Evolutionary conservation across 108 stramenopile genomes (phyloP).

Genomic region (Cyclotella baltica): DNA sequence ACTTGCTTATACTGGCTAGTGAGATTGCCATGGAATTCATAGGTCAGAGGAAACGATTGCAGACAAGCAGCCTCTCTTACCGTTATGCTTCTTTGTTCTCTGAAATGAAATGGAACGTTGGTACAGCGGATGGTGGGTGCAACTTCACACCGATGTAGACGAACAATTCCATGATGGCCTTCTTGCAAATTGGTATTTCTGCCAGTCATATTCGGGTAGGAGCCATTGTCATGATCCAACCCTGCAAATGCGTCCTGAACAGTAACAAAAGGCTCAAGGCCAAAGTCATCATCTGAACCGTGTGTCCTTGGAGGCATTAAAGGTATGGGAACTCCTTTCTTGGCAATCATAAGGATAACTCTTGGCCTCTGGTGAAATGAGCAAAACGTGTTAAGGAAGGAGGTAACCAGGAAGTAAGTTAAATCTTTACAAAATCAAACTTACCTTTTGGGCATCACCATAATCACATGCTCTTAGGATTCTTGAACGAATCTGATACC

Average conservation of each 20-base stretch:
- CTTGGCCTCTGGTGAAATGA: slow-evolving; percentile 31
- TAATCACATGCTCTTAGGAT: slow-evolving; percentile 49
- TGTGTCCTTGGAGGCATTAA: slow-evolving; percentile 40
- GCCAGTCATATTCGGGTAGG: slow-evolving; percentile 31
- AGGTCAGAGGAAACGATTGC: slow-evolving; percentile 48
- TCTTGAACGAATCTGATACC: slow-evolving; percentile 47
- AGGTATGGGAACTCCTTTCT: slow-evolving; percentile 33
- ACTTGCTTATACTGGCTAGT: slow-evolving; percentile 54
- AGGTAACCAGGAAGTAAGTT: too few species aligned
- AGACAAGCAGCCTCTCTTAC: slow-evolving; percentile 51
- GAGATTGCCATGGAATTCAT: slow-evolving; percentile 42
- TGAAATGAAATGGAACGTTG: slow-evolving; percentile 34
- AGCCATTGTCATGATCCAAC: slow-evolving; percentile 10
- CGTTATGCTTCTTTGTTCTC: slow-evolving; percentile 42
- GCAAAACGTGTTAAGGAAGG: too few species aligned
- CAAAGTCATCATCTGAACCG: slow-evolving; percentile 18
- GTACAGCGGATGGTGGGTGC: slow-evolving; percentile 42
- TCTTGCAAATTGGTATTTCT: slow-evolving; percentile 17
- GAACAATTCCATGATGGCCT: slow-evolving; percentile 35
- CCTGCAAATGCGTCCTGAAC: slow-evolving; percentile 35
- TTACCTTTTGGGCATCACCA: slow-evolving; percentile 50
- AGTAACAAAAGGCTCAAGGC: slow-evolving; percentile 38
- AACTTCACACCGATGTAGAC: slow-evolving; percentile 26
- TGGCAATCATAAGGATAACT: slow-evolving; percentile 44
- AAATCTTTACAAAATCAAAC: too few species aligned